Conservation (phyloP, 306 rosid genomes). For the Datisca glomerata region DNA sequence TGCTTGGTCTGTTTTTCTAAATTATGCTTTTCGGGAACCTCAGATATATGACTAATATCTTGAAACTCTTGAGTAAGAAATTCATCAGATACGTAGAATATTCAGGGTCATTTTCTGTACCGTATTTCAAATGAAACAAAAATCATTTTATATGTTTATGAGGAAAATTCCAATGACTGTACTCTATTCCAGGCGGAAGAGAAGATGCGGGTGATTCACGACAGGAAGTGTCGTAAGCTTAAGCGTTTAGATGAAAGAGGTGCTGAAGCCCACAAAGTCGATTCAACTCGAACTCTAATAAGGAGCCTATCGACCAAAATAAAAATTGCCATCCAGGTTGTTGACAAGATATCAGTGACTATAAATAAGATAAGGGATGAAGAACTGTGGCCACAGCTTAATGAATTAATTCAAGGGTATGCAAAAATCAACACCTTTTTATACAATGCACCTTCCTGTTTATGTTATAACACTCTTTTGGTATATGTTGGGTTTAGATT, state of each 20-base stretch:
- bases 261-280: constrained; percentile 67
- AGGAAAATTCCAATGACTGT: constrained; percentile 7
- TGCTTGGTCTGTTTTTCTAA: too few species aligned
- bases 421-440: constrained; percentile 16
- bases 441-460: not conserved
- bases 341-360: constrained; percentile 77
- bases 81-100: not conserved
- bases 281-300: constrained; percentile 46
- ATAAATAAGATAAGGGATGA: constrained; percentile 87
- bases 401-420: constrained; percentile 79
- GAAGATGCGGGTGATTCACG: constrained; percentile 83
- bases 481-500: not conserved
- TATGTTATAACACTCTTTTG: not conserved
- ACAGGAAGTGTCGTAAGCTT: constrained; percentile 65
- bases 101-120: too few species aligned
- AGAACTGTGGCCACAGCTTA: constrained; percentile 88
- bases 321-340: constrained; percentile 85
- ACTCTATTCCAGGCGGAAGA: constrained; percentile 68
- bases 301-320: constrained; percentile 81
- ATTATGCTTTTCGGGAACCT: too few species aligned
- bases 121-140: too few species aligned
- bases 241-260: constrained; percentile 75
- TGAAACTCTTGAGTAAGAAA: not conserved
- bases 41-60: too few species aligned
- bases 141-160: not conserved